These are phyloP conservation scores for Sporothrix curviconia DNA, from an alignment of 2,329 filamentous ascomycete species.

Conservation along the genomic window DNA sequence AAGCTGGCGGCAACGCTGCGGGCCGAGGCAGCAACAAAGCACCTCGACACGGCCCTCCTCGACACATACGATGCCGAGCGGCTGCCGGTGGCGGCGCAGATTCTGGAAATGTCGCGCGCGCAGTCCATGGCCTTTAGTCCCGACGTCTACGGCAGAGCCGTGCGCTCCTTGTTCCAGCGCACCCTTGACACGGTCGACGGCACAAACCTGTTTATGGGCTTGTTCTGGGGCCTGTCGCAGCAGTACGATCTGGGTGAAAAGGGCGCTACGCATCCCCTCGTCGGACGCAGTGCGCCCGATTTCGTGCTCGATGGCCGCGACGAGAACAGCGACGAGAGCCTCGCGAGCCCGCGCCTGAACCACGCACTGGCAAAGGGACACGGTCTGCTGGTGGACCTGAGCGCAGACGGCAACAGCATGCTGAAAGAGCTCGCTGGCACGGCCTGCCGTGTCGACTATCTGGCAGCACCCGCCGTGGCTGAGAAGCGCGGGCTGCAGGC, in stretches of 20 bases:
- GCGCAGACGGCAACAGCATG: too few species aligned
- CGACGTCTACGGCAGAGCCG: conserved; percentile 23
- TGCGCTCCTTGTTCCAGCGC: conserved; percentile 23
- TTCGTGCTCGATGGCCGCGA: conserved; percentile 13
- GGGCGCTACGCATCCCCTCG: conserved; percentile 17
- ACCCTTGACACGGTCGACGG: conserved; percentile 27
- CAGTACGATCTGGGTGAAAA: conserved; percentile 28
- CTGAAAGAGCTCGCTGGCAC: not conserved
- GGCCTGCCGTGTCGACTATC: conserved; percentile 2
- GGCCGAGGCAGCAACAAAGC: conserved; percentile 8
- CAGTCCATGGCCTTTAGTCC: conserved; percentile 29
- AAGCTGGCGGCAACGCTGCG: conserved; percentile 38
- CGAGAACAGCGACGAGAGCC: not conserved
- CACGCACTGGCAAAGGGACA: conserved; percentile 24
- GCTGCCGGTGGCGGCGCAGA: conserved; percentile 31
- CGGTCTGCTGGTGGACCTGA: conserved; percentile 27
- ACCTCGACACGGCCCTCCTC: conserved; percentile 27
- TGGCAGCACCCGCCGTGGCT: not conserved
- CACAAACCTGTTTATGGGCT: conserved; percentile 26
- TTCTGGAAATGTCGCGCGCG: conserved; percentile 34
- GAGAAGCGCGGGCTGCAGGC: conserved; percentile 2
- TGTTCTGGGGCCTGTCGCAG: conserved; percentile 30
- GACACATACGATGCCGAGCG: conserved; percentile 44
- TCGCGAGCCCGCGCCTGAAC: conserved; percentile 22
- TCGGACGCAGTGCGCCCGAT: conserved; percentile 15